Conservation (phyloP, 2,329 filamentous ascomycete genomes). For the Pseudocercospora crystallina region DNA sequence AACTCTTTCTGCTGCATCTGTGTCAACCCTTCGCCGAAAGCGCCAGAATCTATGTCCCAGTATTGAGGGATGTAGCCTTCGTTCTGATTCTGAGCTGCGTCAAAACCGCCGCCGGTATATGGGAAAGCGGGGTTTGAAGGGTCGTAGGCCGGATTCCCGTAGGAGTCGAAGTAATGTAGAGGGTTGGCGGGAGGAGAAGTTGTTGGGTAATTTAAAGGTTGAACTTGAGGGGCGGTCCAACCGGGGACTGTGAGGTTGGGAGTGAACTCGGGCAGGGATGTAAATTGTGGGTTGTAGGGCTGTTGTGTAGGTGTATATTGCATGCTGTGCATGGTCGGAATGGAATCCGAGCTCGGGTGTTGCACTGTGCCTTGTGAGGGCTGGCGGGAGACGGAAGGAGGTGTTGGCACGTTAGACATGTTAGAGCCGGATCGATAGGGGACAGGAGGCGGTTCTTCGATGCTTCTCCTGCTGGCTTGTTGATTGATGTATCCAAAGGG, state of each 20-base stretch:
- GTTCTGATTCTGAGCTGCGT: slow-evolving; percentile 13
- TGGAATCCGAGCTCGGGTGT: slow-evolving; percentile 20
- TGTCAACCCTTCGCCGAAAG: slow-evolving; percentile 35
- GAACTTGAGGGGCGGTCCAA: slow-evolving; percentile 23
- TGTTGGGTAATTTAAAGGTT: slow-evolving; percentile 15
- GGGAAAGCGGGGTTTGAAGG: slow-evolving; percentile 28
- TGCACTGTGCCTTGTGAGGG: slow-evolving; percentile 8
- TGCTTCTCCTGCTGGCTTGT: slow-evolving; percentile 26
- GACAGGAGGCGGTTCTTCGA: slow-evolving; percentile 34
- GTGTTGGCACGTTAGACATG: slow-evolving; percentile 11
- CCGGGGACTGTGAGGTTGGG: slow-evolving; percentile 28
- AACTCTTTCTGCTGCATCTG: slow-evolving; percentile 38
- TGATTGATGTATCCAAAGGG: slow-evolving; percentile 35
- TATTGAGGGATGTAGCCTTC: slow-evolving; percentile 26
- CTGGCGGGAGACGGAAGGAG: slow-evolving; percentile 15
- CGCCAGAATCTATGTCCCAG: slow-evolving; percentile 31
- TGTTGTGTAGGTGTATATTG: slow-evolving; percentile 19
- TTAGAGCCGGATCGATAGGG: slow-evolving; percentile 30
- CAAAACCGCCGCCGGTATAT: slow-evolving; percentile 19
- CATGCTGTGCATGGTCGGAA: slow-evolving; percentile 18
- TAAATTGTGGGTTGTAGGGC: slow-evolving; percentile 26
- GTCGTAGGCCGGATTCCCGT: slow-evolving; percentile 27
- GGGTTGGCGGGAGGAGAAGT: slow-evolving; percentile 16
- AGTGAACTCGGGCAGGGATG: slow-evolving; percentile 33
- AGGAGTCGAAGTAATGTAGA: slow-evolving; percentile 17